Evolutionary conservation across 108 stramenopile species (phyloP), one percentile per base, ranked within the genome.

Genomic region (Skeletonema marinoi): DNA sequence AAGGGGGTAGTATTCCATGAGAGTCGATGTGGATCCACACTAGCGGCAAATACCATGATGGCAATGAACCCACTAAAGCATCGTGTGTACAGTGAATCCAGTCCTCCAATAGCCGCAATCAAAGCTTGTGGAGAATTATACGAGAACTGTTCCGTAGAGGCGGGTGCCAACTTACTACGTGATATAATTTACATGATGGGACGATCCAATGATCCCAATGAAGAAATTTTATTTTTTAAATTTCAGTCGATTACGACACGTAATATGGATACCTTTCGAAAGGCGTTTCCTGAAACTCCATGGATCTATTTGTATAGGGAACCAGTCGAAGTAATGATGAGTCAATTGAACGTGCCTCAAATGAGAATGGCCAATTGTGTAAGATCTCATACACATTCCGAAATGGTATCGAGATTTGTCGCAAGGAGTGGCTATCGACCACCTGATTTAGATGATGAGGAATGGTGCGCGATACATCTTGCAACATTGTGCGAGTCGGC

Each of bases 251-350:
- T 89, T 35, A 88, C 92, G 3, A 88, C 92, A 30, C 56, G 85
- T 19, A 78, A 80, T 46, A 85, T 97, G 62, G 41, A 84, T 29
- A 78, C 85, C 16, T 89, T 97, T 76, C 78, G 83, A 74, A 51
- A 78, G 50, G 97, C 97, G 6, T 98, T 98, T 74, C 98, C 97
- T 3, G 69, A 90, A 19, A 89, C 89, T 8, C 97, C 97, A 1
- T 99, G 97, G 97, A 88, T 96, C 29, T 98, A 92, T 77, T 83
- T 99, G 46, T 97, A 95, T 75, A 81, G 98, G 30, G 92, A 98
- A n/a, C 97, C 97, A 10, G 93, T 96, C 5, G 92, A 98, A 83
- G 93, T 96, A 32, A 94, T 99, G 89, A 93, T 96, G 92, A 88
- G 87, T 75, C 95, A 96, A 36, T 70, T 92, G 62, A 82, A 72